Evolutionary conservation across 768 basidiomycete genomes (phyloP), one percentile per base, ranked within the genome.

Genomic region (Podaxis sp.): DNA sequence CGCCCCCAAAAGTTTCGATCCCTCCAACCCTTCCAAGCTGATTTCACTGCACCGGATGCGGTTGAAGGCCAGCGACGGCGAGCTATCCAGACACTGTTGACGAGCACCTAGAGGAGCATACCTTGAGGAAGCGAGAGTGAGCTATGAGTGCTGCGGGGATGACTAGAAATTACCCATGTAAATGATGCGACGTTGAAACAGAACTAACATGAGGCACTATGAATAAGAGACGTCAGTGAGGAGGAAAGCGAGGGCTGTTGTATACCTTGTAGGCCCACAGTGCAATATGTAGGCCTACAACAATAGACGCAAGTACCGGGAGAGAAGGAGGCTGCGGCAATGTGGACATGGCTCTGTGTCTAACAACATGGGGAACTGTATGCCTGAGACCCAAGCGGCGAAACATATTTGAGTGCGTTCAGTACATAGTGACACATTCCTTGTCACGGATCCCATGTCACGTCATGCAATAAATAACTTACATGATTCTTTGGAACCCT

Each of bases 151-250:
- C 17, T n/a, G 9, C 9, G 19, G 11, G 4, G 12, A 30, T 5
- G 36, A 11, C 7, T 24, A 42, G 38, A 8, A 48, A 53, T 26
- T 44, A 72, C 79, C 77, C 77, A 84, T 81, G 69, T 84, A 84
- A 19, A 84, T 82, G 42, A 84, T 76, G 52, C 76, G 77, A 1
- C 83, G 75, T 64, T 84, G 82, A 54, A 84, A 82, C 0, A 82
- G 28, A 2, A 82, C 68, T 69, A 84, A 73, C 74, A 83, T 77
- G 2, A 79, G 36, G 65, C 79, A 82, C 82, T 84, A 64, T n/a
- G 13, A 7, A 58, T 39, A 8, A 28, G n/a, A 24, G 65, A 65
- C 66, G 40, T 48, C 17, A 44, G 26, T 36, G 13, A n/a, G 8
- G 33, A 13, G 17, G 44, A 30, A 33, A 51, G 30, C 1, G 33